These are phyloP conservation scores for Limnanthes douglasii DNA, from an alignment of 345 rosid genomes.

Conservation along the genomic window DNA sequence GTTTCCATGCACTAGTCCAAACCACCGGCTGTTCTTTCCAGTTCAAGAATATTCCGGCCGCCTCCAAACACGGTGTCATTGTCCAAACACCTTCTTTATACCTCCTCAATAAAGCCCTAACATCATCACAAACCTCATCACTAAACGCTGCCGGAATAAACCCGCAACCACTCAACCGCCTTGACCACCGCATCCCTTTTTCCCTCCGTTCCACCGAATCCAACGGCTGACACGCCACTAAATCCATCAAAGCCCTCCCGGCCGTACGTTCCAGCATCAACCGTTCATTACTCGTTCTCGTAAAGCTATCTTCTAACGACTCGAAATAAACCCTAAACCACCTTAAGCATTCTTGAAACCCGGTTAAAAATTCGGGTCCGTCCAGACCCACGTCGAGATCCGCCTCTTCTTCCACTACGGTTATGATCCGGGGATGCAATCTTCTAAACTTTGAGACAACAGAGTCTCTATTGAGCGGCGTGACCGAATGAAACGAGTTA, in stretches of 20 bases:
- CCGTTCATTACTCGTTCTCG: slow-evolving; percentile 66
- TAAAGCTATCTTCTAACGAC: slow-evolving; percentile 63
- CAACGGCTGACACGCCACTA: slow-evolving; percentile 57
- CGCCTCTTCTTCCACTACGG: slow-evolving; percentile 87
- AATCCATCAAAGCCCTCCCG: slow-evolving; percentile 62
- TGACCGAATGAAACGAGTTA: slow-evolving; percentile 44
- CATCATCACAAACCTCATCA: slow-evolving; percentile 86
- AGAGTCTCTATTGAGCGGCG: slow-evolving; percentile 38
- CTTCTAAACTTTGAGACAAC: slow-evolving; percentile 43
- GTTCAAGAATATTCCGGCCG: slow-evolving; percentile 73
- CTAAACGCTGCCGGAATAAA: slow-evolving; percentile 33
- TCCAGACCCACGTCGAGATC: slow-evolving; percentile 61
- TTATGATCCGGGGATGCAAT: slow-evolving; percentile 60
- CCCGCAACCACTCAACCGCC: slow-evolving; percentile 46
- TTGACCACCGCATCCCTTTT: slow-evolving; percentile 62
- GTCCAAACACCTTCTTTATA: slow-evolving; percentile 85
- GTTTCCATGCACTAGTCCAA: slow-evolving; percentile 97
- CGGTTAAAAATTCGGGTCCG: slow-evolving; percentile 45
- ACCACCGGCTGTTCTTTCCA: slow-evolving; percentile 96
- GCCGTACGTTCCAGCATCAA: slow-evolving; percentile 75
- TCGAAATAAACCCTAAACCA: slow-evolving; percentile 96
- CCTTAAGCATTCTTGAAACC: slow-evolving; percentile 58
- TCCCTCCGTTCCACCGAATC: slow-evolving; percentile 72
- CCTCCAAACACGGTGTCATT: slow-evolving; percentile 49
- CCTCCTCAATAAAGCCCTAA: slow-evolving; percentile 80